Conservation (phyloP, 306 rosid species). For the Citrullus amarus region DNA sequence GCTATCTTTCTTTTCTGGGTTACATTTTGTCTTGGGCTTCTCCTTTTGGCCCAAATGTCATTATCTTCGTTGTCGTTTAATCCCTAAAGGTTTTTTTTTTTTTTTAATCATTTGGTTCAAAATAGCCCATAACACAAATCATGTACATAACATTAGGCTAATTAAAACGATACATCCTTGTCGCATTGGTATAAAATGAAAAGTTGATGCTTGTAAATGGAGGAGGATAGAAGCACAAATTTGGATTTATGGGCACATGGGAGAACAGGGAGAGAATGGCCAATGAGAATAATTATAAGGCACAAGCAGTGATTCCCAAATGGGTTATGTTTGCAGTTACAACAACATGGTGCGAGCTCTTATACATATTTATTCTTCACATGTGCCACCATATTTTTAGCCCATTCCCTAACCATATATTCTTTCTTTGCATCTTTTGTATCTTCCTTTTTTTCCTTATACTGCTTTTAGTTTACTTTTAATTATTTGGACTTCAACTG, state of each 20-base stretch:
- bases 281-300: background rate
- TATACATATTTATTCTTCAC: background rate
- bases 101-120: no score
- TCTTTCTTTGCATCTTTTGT: background rate
- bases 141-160: no score
- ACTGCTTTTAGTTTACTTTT: background rate
- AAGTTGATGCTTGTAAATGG: background rate
- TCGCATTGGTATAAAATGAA: background rate
- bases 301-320: background rate
- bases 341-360: background rate
- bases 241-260: background rate
- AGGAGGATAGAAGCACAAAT: background rate
- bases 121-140: no score
- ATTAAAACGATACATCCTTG: no score
- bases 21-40: no score
- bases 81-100: no score
- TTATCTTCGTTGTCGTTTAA: no score
- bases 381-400: background rate
- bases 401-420: constrained; percentile 4
- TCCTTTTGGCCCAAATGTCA: no score
- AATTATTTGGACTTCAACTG: background rate
- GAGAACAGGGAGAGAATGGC: background rate
- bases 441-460: background rate
- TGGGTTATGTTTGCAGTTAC: background rate
- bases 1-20: no score